Percentiles rank a stretch among this genome's conserved stretches.
These are phyloP conservation scores for Pseudogymnoascus sp. DNA, from an alignment of 2,329 filamentous ascomycete species.

Conservation along the genomic window DNA sequence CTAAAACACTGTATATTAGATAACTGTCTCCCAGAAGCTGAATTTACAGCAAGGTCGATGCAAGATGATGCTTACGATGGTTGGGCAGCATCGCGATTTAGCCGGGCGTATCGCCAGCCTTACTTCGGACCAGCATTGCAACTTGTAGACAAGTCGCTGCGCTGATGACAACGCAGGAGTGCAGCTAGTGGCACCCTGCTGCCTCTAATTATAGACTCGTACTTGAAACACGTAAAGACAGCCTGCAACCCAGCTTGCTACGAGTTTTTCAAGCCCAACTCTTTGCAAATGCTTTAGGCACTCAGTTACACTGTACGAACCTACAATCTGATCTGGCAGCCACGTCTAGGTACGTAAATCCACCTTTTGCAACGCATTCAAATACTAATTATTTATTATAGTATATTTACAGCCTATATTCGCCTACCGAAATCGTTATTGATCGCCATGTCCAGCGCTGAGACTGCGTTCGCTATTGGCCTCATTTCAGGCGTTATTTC, in stretches of 20 bases:
- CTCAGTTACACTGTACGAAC: neutral
- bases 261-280: neutral
- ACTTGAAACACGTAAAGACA: neutral
- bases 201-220: neutral
- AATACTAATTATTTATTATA: neutral
- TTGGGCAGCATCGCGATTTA: neutral
- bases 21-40: neutral
- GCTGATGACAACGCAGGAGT: neutral
- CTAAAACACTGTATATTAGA: neutral
- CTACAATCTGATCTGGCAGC: neutral
- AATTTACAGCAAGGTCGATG: neutral
- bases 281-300: neutral
- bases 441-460: conserved; percentile 13
- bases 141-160: neutral
- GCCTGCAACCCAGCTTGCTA: neutral
- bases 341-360: neutral
- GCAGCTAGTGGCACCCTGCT: neutral
- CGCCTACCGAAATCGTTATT: conserved; percentile 12
- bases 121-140: neutral
- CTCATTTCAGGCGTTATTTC: conserved; percentile 20
- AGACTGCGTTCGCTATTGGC: conserved; percentile 17
- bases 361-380: neutral
- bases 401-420: neutral
- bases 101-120: neutral
- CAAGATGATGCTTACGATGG: neutral